Evolutionary conservation across 768 basidiomycete species (phyloP).

Genomic region (Agaricus sinodeliciosus): DNA sequence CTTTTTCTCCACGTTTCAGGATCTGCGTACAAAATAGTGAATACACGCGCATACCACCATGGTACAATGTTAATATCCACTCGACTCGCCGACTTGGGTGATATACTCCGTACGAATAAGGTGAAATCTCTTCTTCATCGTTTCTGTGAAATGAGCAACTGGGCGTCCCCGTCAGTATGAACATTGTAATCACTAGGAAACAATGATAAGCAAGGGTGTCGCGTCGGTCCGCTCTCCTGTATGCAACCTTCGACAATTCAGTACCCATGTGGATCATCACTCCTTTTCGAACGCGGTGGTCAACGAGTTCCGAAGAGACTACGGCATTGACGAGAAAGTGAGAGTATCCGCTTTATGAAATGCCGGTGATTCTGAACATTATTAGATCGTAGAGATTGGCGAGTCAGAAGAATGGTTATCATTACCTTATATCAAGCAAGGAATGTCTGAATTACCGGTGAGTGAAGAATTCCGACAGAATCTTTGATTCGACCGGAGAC

Average conservation of each 20-base stretch:
- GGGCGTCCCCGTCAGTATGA: not conserved
- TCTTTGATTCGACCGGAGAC: not conserved
- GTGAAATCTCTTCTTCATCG: conserved; percentile 27
- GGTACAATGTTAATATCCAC: conserved; percentile 98
- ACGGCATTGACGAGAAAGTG: conserved; percentile 31
- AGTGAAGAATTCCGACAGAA: conserved; percentile 14
- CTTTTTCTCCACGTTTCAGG: conserved; percentile 71
- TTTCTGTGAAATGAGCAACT: not conserved
- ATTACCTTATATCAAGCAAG: conserved; percentile 57
- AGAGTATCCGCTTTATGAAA: conserved; percentile 1
- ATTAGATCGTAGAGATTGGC: conserved; percentile 34
- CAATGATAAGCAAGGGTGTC: conserved; percentile 80
- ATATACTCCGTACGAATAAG: conserved; percentile 61
- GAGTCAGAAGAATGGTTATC: conserved; percentile 37
- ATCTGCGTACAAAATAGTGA: conserved; percentile 94
- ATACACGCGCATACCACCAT: conserved; percentile 90
- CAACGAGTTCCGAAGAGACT: conserved; percentile 58
- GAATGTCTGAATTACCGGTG: conserved; percentile 71
- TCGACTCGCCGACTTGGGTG: conserved; percentile 60
- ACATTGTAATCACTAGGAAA: conserved; percentile 38
- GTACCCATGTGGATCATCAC: conserved; percentile 51
- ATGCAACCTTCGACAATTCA: conserved; percentile 64
- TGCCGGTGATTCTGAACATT: not conserved
- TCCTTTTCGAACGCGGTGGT: conserved; percentile 65
- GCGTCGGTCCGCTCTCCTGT: conserved; percentile 92